These are phyloP conservation scores for Diatrype stigma DNA, from an alignment of 2,329 filamentous ascomycete genomes.

Conservation along the genomic window DNA sequence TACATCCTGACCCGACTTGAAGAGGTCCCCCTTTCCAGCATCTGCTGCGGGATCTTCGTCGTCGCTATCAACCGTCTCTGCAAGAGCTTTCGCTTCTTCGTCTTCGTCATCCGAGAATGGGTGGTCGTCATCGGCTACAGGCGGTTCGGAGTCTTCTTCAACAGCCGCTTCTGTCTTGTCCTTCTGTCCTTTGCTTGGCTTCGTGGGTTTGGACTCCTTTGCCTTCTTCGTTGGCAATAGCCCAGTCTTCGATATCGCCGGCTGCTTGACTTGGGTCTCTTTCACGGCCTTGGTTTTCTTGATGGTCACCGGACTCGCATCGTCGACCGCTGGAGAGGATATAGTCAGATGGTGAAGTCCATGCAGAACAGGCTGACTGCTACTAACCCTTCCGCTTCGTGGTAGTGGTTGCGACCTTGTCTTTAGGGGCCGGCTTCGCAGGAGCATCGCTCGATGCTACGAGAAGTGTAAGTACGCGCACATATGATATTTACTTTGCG, in stretches of 20 bases:
- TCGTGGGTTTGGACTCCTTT: constrained; percentile 18
- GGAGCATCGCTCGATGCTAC: constrained; percentile 25
- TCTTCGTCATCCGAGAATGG: constrained; percentile 32
- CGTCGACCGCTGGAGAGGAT: constrained; percentile 34
- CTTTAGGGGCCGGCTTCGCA: constrained; percentile 32
- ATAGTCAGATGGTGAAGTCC: constrained; percentile 17
- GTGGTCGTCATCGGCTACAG: constrained; percentile 22
- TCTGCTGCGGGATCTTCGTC: constrained; percentile 32
- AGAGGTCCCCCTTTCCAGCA: constrained; percentile 29
- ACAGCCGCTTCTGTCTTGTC: constrained; percentile 21
- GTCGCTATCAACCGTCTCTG: constrained; percentile 42
- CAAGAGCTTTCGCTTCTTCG: constrained; percentile 40
- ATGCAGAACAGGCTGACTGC: constrained; percentile 2
- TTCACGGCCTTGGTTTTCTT: constrained; percentile 45
- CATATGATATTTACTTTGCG: neutral
- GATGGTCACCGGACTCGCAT: constrained; percentile 38
- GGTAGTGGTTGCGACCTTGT: constrained; percentile 20
- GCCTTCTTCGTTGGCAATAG: neutral
- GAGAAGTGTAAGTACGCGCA: constrained; percentile 4
- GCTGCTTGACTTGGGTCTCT: constrained; percentile 17
- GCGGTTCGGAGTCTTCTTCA: constrained; percentile 34
- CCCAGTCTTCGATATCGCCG: constrained; percentile 9
- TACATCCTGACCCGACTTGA: constrained; percentile 46
- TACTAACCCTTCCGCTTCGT: constrained; percentile 35
- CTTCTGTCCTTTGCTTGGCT: constrained; percentile 20